Evolutionary conservation across 495 filamentous ascomycete species (phyloP), one percentile per base, ranked within the genome.

Genomic region (Penicillium daleae): DNA sequence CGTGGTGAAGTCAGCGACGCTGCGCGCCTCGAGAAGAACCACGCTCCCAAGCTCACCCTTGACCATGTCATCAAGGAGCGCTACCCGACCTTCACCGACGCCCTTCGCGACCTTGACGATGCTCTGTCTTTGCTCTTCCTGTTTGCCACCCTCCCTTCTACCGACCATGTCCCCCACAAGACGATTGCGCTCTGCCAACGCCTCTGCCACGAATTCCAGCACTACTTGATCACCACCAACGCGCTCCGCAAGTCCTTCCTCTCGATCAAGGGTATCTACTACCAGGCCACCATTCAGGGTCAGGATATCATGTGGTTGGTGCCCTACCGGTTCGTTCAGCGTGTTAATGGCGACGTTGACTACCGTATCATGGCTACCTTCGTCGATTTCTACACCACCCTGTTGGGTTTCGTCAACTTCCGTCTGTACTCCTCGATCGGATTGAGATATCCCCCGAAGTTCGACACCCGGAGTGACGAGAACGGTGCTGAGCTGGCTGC

Each of bases 331-430:
- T 99, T 99, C 76, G 96, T 97, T 65, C 96, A 97, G 78, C 80
- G 89, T 62, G 87, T 97, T 32, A 92, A 93, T 26, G 91, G 88
- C 15, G 95, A 98, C 76, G 88, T 99, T 51, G 95, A 99, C 76
- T 98, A 97, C 80, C 83, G 96, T 67, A 97, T 99, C 73, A 99
- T 99, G 95, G 92, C 90, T 44, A 99, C 96, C 2, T 99, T 99
- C 71, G 90, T 99, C 55, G 93, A 99, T 68, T 98, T 99, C 77
- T 99, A 99, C 81, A 95, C 93, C 54, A 98, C 95, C 3, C 81
- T 99, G 13, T 81, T 99, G 10, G 90, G 96, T 50, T 99, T 98
- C 65, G 90, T 98, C 71, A 97, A 98, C 80, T 99, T 90, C 82
- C 80, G 92, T 55, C 82, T 99, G 26, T 99, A 97, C 76, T 97